phyloP scores from a whole-genome alignment of 1,284 basidiomycete genomes.

The Stygiomarasmius scandens region DNA sequence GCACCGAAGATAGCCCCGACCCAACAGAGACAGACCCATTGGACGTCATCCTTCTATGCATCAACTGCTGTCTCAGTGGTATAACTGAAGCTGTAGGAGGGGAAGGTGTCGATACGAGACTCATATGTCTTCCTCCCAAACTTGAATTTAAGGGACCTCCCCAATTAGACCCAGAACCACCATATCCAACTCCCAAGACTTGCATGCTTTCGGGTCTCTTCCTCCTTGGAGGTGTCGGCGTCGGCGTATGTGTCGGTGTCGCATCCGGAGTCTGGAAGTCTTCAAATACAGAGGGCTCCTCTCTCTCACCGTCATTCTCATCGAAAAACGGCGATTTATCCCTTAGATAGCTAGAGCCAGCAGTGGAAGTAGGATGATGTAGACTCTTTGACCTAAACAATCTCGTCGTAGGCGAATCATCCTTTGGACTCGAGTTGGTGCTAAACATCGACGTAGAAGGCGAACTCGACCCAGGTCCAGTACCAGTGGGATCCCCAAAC shows the following conservation, averaged over 20 bases:
- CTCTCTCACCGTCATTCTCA: not conserved
- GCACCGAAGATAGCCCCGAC: not conserved
- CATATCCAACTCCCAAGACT: conserved; percentile 24
- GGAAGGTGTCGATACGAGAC: conserved; percentile 3
- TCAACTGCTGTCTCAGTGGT: not conserved
- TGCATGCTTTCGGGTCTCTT: conserved; percentile 69
- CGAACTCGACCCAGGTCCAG: not conserved
- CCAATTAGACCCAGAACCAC: not conserved
- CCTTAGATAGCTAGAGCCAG: not conserved
- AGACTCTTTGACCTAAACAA: conserved; percentile 10
- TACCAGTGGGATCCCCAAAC: not conserved
- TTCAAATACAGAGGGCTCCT: not conserved
- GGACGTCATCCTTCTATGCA: conserved; percentile 2
- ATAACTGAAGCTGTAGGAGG: conserved; percentile 3
- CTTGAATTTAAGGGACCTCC: not conserved
- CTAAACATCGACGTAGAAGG: not conserved
- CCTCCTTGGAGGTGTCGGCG: conserved; percentile 42
- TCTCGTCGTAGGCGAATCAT: conserved; percentile 3
- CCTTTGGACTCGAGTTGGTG: not conserved
- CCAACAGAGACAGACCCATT: not conserved
- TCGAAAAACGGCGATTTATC: conserved; percentile 11
- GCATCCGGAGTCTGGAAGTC: not conserved
- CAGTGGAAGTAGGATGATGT: conserved; percentile 12
- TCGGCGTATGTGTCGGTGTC: not conserved
- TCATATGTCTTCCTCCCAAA: conserved; percentile 6